Evolutionary conservation across 2,329 filamentous ascomycete genomes (phyloP).

Genomic region (Hawksworthiomyces lignivorus): DNA sequence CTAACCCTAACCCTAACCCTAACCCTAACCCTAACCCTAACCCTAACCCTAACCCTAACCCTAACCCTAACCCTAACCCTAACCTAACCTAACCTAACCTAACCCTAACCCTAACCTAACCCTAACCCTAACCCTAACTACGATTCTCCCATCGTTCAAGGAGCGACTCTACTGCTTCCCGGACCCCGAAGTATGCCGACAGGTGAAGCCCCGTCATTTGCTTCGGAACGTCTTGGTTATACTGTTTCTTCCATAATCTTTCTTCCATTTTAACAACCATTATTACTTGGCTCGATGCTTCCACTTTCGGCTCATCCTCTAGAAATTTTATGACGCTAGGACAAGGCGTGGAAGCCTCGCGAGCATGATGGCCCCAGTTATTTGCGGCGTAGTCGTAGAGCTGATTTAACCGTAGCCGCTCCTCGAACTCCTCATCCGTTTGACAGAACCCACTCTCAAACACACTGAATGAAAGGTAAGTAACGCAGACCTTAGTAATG

Average conservation of each 20-base stretch:
- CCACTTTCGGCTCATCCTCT: not conserved
- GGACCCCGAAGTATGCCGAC: not conserved
- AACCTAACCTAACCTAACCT: too few species aligned
- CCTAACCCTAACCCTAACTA: too few species aligned
- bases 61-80: too few species aligned
- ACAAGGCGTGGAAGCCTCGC: not conserved
- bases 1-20: too few species aligned
- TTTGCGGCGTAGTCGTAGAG: not conserved
- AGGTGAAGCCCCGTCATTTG: not conserved
- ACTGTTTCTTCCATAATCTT: too few species aligned
- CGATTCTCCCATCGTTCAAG: too few species aligned
- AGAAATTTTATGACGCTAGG: not conserved
- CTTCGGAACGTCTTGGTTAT: not conserved
- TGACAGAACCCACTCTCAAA: too few species aligned
- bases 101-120: too few species aligned
- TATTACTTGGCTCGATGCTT: not conserved
- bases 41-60: too few species aligned
- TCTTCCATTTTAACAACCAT: too few species aligned
- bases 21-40: too few species aligned
- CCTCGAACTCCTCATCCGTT: not conserved
- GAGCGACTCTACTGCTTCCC: not conserved
- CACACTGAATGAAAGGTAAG: not conserved
- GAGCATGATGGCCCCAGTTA: constrained; percentile 1
- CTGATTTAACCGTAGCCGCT: not conserved
- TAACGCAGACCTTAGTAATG: not conserved